Evolutionary conservation across 306 rosid species (phyloP), one percentile per base, ranked within the genome.

Genomic region (Pueraria montana): DNA sequence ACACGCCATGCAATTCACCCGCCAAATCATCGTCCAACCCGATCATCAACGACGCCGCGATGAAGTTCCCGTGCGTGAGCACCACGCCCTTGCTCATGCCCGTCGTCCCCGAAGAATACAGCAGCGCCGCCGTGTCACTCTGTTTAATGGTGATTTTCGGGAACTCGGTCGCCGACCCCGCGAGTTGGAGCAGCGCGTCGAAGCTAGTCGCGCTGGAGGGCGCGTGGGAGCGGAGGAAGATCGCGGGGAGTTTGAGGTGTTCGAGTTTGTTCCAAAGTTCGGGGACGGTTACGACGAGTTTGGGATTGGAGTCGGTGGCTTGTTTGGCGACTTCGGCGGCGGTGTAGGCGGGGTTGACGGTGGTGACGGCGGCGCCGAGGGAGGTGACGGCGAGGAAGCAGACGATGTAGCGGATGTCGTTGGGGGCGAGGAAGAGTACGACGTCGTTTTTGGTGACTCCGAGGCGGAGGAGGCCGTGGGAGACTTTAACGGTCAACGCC

Each of bases 91-190:
- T 95, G 87, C 98, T 92, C 5, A 82, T 46, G 0, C 99, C 98
- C 1, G 97, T 95, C 3, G 99, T 95, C 0, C 99, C 99, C 0
- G 98, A 95, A 0, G 99, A 96, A 80, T 96, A 96, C 82, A 96
- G 48, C 45, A 96, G 88, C 62, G 64, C 91, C 48, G 98, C 99
- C 10, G 92, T 90, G 23, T 96, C 99, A 8, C 40, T 87, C 81
- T 89, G 99, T 49, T 82, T 86, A 1, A 93, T 52, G 0, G 62
- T 30, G 0, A 45, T 68, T 0, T 16, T 5, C 8, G 97, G 98
- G 3, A 96, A 90, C 17, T 91, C 92, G 1, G 91, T 53, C 48
- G n/a, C 86, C 0, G 90, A 79, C 3, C 77, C 86, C 0, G 64
- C 86, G 58, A 80, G 79, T 16, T 66, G 43, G 0, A 91, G 2